Percentiles rank a stretch among this genome's conserved stretches.
These are phyloP conservation scores for Durusdinium trenchii DNA, from an alignment of 73 alveolate genomes.

Conservation along the genomic window DNA sequence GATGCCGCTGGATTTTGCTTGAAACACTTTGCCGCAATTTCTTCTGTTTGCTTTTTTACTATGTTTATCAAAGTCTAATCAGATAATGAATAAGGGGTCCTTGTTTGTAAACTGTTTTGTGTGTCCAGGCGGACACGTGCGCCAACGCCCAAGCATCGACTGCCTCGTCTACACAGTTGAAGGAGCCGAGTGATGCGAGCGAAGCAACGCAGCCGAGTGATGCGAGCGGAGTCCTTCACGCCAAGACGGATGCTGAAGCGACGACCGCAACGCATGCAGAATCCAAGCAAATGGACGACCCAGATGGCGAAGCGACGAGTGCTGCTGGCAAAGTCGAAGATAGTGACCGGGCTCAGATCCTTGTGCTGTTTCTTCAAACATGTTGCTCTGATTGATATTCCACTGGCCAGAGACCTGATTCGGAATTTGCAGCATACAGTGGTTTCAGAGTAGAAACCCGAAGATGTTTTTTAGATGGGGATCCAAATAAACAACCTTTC, in stretches of 20 bases:
- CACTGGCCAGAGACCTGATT: too few relatives aligned
- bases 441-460: not conserved
- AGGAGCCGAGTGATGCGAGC: not conserved
- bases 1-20: too few relatives aligned
- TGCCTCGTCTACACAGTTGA: not conserved
- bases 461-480: not conserved
- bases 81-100: too few relatives aligned
- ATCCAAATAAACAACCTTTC: not conserved
- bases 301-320: not conserved
- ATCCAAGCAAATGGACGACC: not conserved
- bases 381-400: too few relatives aligned
- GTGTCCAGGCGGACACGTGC: not conserved
- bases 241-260: not conserved
- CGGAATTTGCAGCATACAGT: not conserved
- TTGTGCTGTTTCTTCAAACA: not conserved
- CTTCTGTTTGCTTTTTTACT: too few relatives aligned
- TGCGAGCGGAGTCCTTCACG: too few relatives aligned
- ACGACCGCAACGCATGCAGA: not conserved
- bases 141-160: not conserved
- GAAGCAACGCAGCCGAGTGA: not conserved
- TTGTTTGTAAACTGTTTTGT: not conserved
- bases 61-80: too few relatives aligned
- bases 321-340: not conserved
- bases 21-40: too few relatives aligned
- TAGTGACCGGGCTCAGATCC: not conserved